Evolutionary conservation across 2,329 filamentous ascomycete genomes (phyloP).

Genomic region (Davidsoniella australis): DNA sequence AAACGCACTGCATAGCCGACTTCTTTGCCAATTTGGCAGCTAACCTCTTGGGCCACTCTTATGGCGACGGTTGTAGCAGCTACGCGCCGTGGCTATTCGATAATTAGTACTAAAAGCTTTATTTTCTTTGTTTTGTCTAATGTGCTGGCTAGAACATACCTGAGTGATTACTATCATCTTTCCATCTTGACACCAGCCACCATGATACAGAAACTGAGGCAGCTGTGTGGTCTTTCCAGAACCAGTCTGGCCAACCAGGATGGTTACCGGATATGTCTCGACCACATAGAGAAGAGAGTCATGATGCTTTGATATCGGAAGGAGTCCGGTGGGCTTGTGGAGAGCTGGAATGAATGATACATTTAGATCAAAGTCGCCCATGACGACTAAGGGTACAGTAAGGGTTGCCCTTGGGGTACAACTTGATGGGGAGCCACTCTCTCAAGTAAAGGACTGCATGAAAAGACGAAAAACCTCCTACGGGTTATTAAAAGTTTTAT

Average conservation of each 20-base stretch:
- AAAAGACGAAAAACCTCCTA: background rate
- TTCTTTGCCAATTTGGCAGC: conserved; percentile 73
- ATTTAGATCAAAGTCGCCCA: conserved; percentile 40
- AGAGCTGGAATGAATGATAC: conserved; percentile 58
- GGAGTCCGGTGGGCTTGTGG: conserved; percentile 65
- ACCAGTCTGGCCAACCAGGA: conserved; percentile 85
- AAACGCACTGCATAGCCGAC: conserved; percentile 86
- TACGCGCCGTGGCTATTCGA: conserved; percentile 59
- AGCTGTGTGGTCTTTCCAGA: conserved; percentile 94
- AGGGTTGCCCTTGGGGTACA: background rate
- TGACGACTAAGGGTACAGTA: conserved; percentile 16
- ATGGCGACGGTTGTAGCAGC: conserved; percentile 80
- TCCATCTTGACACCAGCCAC: conserved; percentile 74
- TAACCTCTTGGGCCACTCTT: conserved; percentile 77
- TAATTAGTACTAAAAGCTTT: conserved; percentile 12
- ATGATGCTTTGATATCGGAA: conserved; percentile 75
- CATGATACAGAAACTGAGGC: conserved; percentile 74
- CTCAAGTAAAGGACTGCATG: too few relatives aligned
- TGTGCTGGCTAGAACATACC: conserved; percentile 30
- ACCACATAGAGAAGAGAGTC: conserved; percentile 69
- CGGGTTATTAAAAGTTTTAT: too few relatives aligned
- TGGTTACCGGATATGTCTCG: conserved; percentile 68
- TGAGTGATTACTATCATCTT: conserved; percentile 81
- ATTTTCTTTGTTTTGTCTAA: background rate
- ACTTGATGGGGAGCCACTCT: background rate